Conservation (phyloP, 2,329 filamentous ascomycete genomes). For the Fusarium coffeatum region DNA sequence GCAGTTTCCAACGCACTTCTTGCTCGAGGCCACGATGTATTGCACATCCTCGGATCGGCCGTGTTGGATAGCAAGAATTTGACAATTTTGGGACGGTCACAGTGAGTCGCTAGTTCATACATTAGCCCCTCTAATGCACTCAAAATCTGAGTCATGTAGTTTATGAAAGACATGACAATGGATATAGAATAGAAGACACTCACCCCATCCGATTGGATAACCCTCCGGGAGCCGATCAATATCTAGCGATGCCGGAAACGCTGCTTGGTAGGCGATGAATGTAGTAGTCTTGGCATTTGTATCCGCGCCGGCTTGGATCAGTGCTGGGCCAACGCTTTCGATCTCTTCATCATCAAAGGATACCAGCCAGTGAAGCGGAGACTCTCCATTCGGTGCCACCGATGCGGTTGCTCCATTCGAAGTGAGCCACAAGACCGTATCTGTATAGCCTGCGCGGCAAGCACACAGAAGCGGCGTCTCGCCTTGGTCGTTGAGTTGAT, state of each 20-base stretch:
- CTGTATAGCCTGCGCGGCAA: background rate
- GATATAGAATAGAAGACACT: background rate
- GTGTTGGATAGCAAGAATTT: background rate
- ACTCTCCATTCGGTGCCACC: background rate
- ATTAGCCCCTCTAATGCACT: background rate
- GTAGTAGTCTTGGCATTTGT: background rate
- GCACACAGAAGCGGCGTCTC: background rate
- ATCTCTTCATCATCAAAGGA: background rate
- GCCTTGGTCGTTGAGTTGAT: background rate
- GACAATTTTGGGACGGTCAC: background rate
- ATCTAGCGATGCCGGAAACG: background rate
- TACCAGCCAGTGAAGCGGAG: background rate
- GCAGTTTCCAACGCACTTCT: background rate
- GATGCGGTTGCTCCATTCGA: background rate
- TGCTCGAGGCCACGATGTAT: background rate
- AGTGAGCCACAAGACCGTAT: background rate
- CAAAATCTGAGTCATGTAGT: background rate
- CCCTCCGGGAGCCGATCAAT: background rate
- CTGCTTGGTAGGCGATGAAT: background rate
- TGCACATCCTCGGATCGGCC: background rate
- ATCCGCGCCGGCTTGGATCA: background rate
- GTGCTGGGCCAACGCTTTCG: background rate
- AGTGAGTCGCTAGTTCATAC: background rate
- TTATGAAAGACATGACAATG: background rate
- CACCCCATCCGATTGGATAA: background rate